phyloP scores from a whole-genome alignment of 306 rosid genomes.

The Cicer bijugum region DNA sequence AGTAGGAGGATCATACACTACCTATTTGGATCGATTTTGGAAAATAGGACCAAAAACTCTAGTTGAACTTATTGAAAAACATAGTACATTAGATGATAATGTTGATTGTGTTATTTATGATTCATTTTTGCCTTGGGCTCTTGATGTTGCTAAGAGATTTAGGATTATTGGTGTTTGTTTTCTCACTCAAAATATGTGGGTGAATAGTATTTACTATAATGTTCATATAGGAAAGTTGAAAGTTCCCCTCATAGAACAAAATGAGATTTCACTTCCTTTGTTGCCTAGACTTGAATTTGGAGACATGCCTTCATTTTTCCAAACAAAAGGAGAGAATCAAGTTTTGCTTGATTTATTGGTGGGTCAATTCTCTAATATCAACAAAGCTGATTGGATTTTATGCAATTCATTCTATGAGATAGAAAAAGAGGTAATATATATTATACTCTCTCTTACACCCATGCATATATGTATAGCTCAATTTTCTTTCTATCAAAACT shows the following conservation, averaged over 20 bases:
- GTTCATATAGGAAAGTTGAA: slow-evolving; percentile 31
- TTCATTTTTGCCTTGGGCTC: slow-evolving; percentile 54
- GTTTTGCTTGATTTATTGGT: background rate
- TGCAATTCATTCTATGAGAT: slow-evolving; percentile 42
- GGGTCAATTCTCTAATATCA: slow-evolving; percentile 12
- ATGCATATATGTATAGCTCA: no score
- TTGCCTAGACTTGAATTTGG: slow-evolving; percentile 21
- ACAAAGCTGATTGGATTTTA: slow-evolving; percentile 39
- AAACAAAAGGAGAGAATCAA: background rate
- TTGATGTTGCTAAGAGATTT: slow-evolving; percentile 50
- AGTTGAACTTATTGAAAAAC: slow-evolving; percentile 41
- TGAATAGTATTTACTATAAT: slow-evolving; percentile 44
- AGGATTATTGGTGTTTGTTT: slow-evolving; percentile 42
- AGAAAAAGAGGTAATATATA: slow-evolving; percentile 14
- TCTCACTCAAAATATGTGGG: slow-evolving; percentile 43
- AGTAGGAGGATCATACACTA: background rate
- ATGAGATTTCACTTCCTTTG: slow-evolving; percentile 34
- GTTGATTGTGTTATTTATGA: slow-evolving; percentile 52
- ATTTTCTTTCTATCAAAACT: no score
- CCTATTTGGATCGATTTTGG: slow-evolving; percentile 39
- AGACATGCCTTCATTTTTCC: slow-evolving; percentile 43
- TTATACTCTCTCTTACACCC: no score
- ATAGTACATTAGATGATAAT: background rate
- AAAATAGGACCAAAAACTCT: slow-evolving; percentile 42
- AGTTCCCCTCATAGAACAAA: slow-evolving; percentile 28